Base-by-base conservation (phyloP, 352 stramenopile species). In the Thraustochytrium striatum region DNA sequence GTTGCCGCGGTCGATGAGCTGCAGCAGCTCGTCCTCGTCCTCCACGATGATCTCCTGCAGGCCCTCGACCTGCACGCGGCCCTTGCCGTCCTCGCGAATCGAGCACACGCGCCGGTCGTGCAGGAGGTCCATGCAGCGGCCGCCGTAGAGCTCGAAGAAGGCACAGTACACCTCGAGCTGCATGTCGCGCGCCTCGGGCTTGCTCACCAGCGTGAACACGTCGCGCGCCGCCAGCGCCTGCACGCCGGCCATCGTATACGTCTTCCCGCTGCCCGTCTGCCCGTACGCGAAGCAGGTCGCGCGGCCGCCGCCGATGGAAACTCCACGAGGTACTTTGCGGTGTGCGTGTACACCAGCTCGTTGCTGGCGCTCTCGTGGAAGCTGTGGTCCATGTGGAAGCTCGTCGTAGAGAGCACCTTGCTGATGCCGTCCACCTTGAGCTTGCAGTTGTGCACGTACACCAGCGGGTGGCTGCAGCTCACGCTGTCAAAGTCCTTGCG, bases 261-360 rank as follows among this genome's bases (percentile, higher is more conserved):
- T 96, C 82, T 96, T 96, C 11, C 93, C 92, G 55, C 88, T 92
- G 0, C 93, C 93, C 19, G 92, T 98, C 85, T 98, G 94, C 2
- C 95, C 95, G 86, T 99, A 99, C 13, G 95, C 95, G 86, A 99
- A 99, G 8, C 97, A 92, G 0, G 95, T 99, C 1, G 94, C 95
- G 11, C 94, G 87, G 0, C 92, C 91, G 53, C 93, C 91, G 58
- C 94, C 88, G 81, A 90, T 94, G 70, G 98, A 83, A 98, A 98
- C 41, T 95, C 89, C 1, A 99, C 90, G 16, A 99, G 84, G 0
- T 95, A 94, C 78, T 94, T 85, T 3, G 94, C 87, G 13, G 93
- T 91, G 82, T 90, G 86, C 65, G 90, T 85, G 86, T 98, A 98
- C 53, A 98, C 93, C 41, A 95, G 85, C 78, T 98, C 91, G 28